Base-by-base conservation (phyloP, 306 rosid species). In the Cucurbita maxima region DNA sequence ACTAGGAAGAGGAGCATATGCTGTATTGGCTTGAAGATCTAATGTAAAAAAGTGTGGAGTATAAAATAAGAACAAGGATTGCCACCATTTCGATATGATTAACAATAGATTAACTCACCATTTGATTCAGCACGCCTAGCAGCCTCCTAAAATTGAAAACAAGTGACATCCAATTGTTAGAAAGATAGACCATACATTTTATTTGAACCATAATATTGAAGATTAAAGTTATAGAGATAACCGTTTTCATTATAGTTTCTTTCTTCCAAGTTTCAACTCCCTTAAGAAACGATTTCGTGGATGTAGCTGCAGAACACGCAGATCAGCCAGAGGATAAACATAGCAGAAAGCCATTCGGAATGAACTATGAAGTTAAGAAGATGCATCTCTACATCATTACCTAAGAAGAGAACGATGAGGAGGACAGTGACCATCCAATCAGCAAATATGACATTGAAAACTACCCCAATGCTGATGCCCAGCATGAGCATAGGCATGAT, bases 401-500 rank as follows among this genome's bases (percentile, higher is more conserved):
- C 97, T n/a, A 94, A 7, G 66, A 94, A 94, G 76, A 94, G 92
- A 84, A 86, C 12, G 76, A 94, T 94, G 47, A 90, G 97, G 86
- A 94, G 82, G 72, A 94, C 79, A 25, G 98, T 94, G 66, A 94
- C 97, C 84, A 94, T 78, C 98, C 98, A 90, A 76, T 94, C 98
- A 61, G 98, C 89, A 83, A 94, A 94, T n/a, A 89, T 62, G 76
- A 90, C 97, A 16, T 89, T 94, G 79, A 90, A 94, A 60, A 85
- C 80, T 52, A 94, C 98, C 71, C 98, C 98, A 22, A 94, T 83
- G 75, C 98, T 94, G 80, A 94, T 90, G 16, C 98, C 98, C 72
- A 90, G 79, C 98, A 94, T 94, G 71, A 94, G 97, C 98, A 94
- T 94, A 14, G 98, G 98, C 81, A 90, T 97, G 81, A 94, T 85